Evolutionary conservation across 192 early-diverging fungal species (phyloP), one percentile per base, ranked within the genome.

Genomic region (Coemansia sp.): DNA sequence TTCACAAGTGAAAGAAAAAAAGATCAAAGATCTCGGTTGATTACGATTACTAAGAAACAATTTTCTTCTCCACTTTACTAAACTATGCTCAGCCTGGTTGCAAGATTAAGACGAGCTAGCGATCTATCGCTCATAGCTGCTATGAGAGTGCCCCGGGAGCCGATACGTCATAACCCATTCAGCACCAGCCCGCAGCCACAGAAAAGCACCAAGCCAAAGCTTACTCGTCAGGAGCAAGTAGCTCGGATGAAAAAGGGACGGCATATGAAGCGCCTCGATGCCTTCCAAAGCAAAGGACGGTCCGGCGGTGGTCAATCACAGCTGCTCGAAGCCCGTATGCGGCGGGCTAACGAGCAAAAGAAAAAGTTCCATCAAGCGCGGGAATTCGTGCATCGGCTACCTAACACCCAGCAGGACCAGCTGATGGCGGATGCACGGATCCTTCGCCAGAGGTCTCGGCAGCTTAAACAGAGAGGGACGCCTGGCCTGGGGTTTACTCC

Each of bases 401-500:
- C 72, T 11, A 16, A 5, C 21, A 43, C 65, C 3, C 48, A 51
- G 15, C 20, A 57, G 40, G 56, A 75, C 26, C 56, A 61, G 20
- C 26, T 40, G 12, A 14, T 57, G 44, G 68, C 59, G 0, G 74
- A 71, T 44, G 74, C 74, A 6, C 53, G 69, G 19, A 61, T 78
- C 8, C 59, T 64, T 18, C 36, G 60, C 31, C 68, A 78, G 61
- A 18, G 74, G 21, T 67, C 74, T 4, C 43, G 47, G 44, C 60
- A 66, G 41, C 36, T 71, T 23, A 70, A 68, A 49, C 48, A 36
- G 14, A 14, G 65, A 3, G 44, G 40, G 0, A 54, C 68, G 9
- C 74, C 74, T 0, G 75, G 75, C 19, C 70, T 80, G 51, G 85
- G 85, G 53, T 84, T 83, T 60, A 81, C 83, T 16, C 85, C 83